Conservation (phyloP, 129 eudicot genomes). For the Dittrichia graveolens region DNA sequence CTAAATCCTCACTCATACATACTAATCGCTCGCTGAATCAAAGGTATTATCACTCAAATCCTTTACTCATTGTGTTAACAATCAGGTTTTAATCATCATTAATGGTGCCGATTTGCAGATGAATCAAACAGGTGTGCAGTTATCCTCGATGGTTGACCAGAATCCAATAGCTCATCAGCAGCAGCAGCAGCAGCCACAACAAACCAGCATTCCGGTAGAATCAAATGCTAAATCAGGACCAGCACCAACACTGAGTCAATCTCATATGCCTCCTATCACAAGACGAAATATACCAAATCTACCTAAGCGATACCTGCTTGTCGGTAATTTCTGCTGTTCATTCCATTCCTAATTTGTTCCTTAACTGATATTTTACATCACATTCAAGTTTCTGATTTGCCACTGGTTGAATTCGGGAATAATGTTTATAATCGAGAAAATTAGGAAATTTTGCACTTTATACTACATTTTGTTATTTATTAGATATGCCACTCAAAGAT, state of each 20-base stretch:
- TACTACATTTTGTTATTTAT: not conserved
- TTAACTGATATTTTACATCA: too few species aligned
- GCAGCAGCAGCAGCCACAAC: not conserved
- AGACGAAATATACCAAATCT: conserved; percentile 13
- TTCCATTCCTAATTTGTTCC: not conserved
- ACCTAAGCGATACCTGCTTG: conserved; percentile 2
- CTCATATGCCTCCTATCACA: not conserved
- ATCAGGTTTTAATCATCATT: not conserved
- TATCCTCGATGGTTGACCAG: not conserved
- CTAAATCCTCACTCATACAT: not conserved
- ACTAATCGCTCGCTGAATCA: not conserved
- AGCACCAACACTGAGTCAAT: not conserved
- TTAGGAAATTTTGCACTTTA: not conserved
- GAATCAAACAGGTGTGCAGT: not conserved
- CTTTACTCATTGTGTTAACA: not conserved
- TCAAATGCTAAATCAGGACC: not conserved
- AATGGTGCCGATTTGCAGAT: not conserved
- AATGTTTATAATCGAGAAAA: not conserved
- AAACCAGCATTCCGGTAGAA: not conserved
- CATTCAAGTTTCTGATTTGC: not conserved
- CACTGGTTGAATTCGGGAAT: not conserved
- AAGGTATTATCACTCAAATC: not conserved
- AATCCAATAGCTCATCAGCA: not conserved
- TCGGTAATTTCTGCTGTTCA: conserved; percentile 9
- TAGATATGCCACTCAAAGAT: not conserved